Conservation (phyloP, 2,329 filamentous ascomycete species). For the Huntiella moniliformis region DNA sequence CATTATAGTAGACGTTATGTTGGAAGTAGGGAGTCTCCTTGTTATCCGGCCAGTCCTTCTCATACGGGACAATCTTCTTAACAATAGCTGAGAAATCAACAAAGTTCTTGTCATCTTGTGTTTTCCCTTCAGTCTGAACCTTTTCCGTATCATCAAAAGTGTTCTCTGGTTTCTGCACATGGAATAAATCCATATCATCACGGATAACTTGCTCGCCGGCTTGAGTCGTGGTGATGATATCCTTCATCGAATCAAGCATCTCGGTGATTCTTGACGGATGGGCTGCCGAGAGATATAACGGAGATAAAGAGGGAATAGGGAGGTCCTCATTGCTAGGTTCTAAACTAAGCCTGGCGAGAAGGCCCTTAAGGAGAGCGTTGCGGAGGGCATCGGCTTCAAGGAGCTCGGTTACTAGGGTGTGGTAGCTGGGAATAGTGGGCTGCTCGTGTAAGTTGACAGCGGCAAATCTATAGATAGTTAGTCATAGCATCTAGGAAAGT, state of each 20-base stretch:
- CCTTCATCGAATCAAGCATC: conserved; percentile 45
- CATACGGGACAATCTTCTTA: conserved; percentile 59
- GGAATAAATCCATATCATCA: conserved; percentile 68
- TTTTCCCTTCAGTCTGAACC: conserved; percentile 10
- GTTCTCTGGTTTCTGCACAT: conserved; percentile 48
- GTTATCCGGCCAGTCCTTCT: conserved; percentile 43
- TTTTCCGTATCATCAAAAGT: conserved; percentile 8
- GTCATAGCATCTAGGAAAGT: not conserved
- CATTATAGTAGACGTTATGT: conserved; percentile 58
- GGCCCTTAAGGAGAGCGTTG: conserved; percentile 58
- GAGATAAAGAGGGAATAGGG: conserved; percentile 60
- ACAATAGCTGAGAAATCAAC: conserved; percentile 55
- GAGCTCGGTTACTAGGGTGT: conserved; percentile 48
- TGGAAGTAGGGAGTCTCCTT: conserved; percentile 75
- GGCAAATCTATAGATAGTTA: conserved; percentile 47
- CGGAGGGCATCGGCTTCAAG: conserved; percentile 50
- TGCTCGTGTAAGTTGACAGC: conserved; percentile 55
- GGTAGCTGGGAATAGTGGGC: conserved; percentile 48
- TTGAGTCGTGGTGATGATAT: conserved; percentile 47
- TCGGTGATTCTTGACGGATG: conserved; percentile 43
- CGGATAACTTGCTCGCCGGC: conserved; percentile 49
- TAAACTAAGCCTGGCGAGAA: conserved; percentile 65
- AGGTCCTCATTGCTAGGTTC: conserved; percentile 51
- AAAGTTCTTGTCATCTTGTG: conserved; percentile 32
- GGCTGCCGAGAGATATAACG: conserved; percentile 57